These are phyloP conservation scores for Barnettozyma vustinii DNA, from an alignment of 805 yeast species.

Conservation along the genomic window DNA sequence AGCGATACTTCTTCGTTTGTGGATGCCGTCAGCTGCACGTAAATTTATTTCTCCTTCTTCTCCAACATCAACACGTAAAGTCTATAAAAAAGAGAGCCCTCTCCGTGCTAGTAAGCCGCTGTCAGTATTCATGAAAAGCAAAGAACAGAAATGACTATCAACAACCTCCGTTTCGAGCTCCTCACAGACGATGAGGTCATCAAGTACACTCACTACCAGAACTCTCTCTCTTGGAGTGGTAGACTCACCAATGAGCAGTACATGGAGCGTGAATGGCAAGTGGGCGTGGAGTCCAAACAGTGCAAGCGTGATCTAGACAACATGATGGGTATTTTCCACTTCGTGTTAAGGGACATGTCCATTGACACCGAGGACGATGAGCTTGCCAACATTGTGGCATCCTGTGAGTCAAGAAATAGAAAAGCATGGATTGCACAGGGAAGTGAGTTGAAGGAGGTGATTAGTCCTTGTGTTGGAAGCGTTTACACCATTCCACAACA, in stretches of 20 bases:
- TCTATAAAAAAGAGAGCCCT: background rate
- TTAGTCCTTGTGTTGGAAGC: constrained; percentile 48
- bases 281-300: constrained; percentile 26
- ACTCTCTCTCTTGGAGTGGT: constrained; percentile 31
- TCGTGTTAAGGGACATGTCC: constrained; percentile 27
- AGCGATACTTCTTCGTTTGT: constrained; percentile 6
- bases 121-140: background rate
- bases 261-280: constrained; percentile 30
- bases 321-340: constrained; percentile 32
- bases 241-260: constrained; percentile 30
- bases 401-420: constrained; percentile 37
- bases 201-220: constrained; percentile 31
- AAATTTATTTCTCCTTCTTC: background rate
- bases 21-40: constrained; percentile 5
- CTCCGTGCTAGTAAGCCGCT: background rate
- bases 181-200: constrained; percentile 29
- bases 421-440: constrained; percentile 27
- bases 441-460: constrained; percentile 25
- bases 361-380: constrained; percentile 17
- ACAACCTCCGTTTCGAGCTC: constrained; percentile 12
- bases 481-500: constrained; percentile 46
- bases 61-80: background rate
- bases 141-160: constrained; percentile 5
- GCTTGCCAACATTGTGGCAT: constrained; percentile 32
- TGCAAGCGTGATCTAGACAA: constrained; percentile 17